Evolutionary conservation across 129 eudicot species (phyloP).

Genomic region (Artemisia argyi): DNA sequence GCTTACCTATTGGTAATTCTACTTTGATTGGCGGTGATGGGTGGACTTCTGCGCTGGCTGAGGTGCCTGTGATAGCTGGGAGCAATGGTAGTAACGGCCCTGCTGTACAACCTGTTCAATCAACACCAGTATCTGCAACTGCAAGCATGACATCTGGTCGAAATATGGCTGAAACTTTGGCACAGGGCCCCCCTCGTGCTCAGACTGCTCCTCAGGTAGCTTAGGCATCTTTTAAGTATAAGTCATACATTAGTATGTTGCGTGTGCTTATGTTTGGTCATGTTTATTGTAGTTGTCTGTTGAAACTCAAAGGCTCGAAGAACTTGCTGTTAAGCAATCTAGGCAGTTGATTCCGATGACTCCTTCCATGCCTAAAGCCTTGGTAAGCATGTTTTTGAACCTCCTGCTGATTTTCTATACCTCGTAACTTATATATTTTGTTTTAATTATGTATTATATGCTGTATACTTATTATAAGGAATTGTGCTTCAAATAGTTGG

Average conservation of each 20-base stretch:
- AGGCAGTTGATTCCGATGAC: slow-evolving; percentile 87
- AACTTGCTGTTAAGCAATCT: slow-evolving; percentile 80
- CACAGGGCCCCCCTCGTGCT: slow-evolving; percentile 69
- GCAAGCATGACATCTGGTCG: slow-evolving; percentile 45
- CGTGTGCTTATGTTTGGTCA: slow-evolving; percentile 23
- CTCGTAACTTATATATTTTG: background rate
- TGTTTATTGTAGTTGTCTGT: slow-evolving; percentile 48
- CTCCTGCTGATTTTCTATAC: slow-evolving; percentile 12
- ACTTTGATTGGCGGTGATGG: slow-evolving; percentile 66
- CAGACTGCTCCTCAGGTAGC: slow-evolving; percentile 75
- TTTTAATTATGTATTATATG: background rate
- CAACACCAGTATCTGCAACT: slow-evolving; percentile 34
- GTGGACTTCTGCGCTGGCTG: slow-evolving; percentile 96
- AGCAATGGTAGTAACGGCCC: slow-evolving; percentile 42
- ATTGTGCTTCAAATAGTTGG: background rate
- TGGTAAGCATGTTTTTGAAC: slow-evolving; percentile 46
- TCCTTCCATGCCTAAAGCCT: slow-evolving; percentile 70
- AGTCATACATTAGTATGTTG: slow-evolving; percentile 6
- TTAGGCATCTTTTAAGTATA: background rate
- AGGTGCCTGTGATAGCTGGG: slow-evolving; percentile 65
- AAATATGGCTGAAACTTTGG: slow-evolving; percentile 95
- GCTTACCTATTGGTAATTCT: slow-evolving; percentile 59
- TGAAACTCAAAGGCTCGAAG: slow-evolving; percentile 82
- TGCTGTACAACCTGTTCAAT: slow-evolving; percentile 35
- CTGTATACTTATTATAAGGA: background rate